A percentile compares a stretch with the other conserved stretches of the same genome.
Evolutionary conservation across 140 eudicot species (phyloP).

Genomic region (Bidens hawaiensis): DNA sequence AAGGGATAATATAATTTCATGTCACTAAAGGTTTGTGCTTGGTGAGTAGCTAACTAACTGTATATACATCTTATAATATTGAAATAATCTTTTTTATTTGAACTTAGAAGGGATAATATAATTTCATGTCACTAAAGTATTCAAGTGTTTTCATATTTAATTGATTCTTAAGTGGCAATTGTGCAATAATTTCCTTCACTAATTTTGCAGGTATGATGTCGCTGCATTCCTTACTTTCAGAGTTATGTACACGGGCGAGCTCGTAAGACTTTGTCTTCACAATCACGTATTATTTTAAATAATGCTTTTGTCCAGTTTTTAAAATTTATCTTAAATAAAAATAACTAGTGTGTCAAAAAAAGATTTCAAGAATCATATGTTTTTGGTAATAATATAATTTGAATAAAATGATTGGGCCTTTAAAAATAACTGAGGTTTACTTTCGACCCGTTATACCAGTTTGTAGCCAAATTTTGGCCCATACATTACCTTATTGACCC

Average conservation of each 20-base stretch:
- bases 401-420: background rate
- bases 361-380: background rate
- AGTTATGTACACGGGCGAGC: conserved; percentile 59
- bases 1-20: background rate
- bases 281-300: background rate
- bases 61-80: background rate
- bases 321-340: background rate
- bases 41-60: conserved; percentile 71
- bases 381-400: background rate
- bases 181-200: conserved; percentile 11
- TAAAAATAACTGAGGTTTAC: background rate
- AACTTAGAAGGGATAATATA: conserved; percentile 1
- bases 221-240: conserved; percentile 65
- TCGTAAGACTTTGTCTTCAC: conserved; percentile 46
- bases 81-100: conserved; percentile 1
- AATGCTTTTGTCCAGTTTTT: background rate
- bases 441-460: background rate
- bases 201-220: conserved; percentile 77
- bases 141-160: background rate
- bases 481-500: background rate
- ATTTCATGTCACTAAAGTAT: background rate
- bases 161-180: background rate
- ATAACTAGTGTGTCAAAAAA: background rate
- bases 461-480: background rate
- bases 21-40: conserved; percentile 74